Evolutionary conservation across 2,329 filamentous ascomycete genomes (phyloP), one percentile per base, ranked within the genome.

Genomic region (Penicillium sp.): DNA sequence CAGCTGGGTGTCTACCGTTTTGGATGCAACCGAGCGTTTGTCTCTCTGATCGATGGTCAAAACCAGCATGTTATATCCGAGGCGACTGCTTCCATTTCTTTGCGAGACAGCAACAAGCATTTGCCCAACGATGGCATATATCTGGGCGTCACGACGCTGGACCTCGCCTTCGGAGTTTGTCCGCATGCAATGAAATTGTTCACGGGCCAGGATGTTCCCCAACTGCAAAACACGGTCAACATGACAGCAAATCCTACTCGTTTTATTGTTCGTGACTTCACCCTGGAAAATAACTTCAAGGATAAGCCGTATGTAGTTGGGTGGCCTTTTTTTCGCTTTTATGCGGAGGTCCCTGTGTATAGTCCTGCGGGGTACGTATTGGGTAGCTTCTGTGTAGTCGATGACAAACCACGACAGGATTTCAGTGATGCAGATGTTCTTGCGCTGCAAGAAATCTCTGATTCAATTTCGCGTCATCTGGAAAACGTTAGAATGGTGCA

Each of bases 301-400:
- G 55, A 68, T 21, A 68, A 70, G 21, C 63, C 65, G 7, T 70
- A 73, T 50, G 70, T 75, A 1, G 55, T 58, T 3, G 65, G 57
- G 12, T 65, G 64, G 55, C 71, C 72, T 1, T 61, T 68, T 35
- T 61, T 74, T 18, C 68, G 71, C 47, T 83, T 84, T 64, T 82
- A 84, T 60, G 81, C 80, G 5, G 80, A 80, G n/a, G 83, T 86
- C 0, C 85, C 85, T 0, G 80, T 88, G 47, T 74, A 77, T 43
- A 82, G 80, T 6, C 77, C 77, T 1, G 77, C 76, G 38, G 79
- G 81, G 23, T 77, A 80, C 56, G 73, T 77, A 21, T 83, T 88
- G 50, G 85, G 85, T 11, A 77, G 77, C 2, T 85, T 83, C 61
- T 79, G 80, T 49, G 79, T 87, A 1, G 74, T 84, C 0, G 83